Percentiles rank a stretch among this genome's conserved stretches.
Conservation (phyloP, 1,139 yeast species). For the Magnusiomyces fungicola region DNA sequence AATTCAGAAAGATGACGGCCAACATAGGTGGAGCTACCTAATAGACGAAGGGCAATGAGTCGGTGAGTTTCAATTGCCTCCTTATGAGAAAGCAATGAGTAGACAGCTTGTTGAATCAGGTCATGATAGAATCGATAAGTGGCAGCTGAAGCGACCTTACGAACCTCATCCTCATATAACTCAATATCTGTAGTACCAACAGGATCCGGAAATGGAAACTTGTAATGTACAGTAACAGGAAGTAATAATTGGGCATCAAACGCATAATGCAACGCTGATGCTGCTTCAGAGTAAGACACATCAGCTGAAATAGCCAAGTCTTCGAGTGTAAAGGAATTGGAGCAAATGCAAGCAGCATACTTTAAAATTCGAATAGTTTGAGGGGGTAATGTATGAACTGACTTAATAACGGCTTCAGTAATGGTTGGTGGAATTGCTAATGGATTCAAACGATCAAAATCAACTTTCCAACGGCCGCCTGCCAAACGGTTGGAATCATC, state of each 20-base stretch:
- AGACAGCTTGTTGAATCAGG: conserved; percentile 34
- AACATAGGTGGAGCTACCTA: conserved; percentile 20
- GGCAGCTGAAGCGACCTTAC: conserved; percentile 37
- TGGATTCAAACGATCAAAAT: conserved; percentile 22
- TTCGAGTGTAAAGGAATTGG: conserved; percentile 39
- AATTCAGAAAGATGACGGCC: background rate
- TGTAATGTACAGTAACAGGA: conserved; percentile 42
- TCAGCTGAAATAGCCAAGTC: conserved; percentile 40
- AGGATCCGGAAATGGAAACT: conserved; percentile 42
- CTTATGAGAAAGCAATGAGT: conserved; percentile 26
- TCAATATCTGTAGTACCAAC: conserved; percentile 35
- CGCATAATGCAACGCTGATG: conserved; percentile 34
- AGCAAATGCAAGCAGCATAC: conserved; percentile 42
- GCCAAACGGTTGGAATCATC: conserved; percentile 20
- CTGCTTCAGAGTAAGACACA: conserved; percentile 29
- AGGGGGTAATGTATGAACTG: conserved; percentile 23
- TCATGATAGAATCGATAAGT: conserved; percentile 35
- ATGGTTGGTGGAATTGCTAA: conserved; percentile 22
- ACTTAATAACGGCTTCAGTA: conserved; percentile 24
- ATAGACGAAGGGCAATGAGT: conserved; percentile 39
- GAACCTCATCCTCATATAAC: conserved; percentile 34
- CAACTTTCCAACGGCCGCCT: conserved; percentile 27
- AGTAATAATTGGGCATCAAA: conserved; percentile 34
- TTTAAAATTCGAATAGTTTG: conserved; percentile 32
- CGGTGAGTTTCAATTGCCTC: conserved; percentile 37